Evolutionary conservation across 2,329 filamentous ascomycete species (phyloP), one percentile per base, ranked within the genome.

Genomic region (Hirsutella thompsonii): DNA sequence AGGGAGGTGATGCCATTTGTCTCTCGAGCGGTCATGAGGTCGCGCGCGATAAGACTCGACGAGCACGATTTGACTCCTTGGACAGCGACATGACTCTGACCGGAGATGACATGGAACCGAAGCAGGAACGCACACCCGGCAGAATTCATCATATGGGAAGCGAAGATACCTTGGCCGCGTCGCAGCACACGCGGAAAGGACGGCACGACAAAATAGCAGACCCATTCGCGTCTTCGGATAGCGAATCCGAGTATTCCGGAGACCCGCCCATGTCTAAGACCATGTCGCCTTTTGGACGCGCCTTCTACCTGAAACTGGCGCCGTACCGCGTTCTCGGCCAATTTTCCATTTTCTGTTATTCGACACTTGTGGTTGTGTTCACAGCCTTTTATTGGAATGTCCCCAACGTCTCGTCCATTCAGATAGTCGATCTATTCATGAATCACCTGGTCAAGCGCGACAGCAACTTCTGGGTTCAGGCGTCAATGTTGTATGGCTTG

Each of bases 381-480:
- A 66, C 64, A 4, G 56, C 62, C 0, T 56, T 70, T 37, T 73
- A 64, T 54, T 76, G 72, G 72, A 68, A 72, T 47, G 57, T 66
- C 1, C 59, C 65, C 2, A 66, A 59, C 26, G 63, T 74, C 26
- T 61, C 64, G 2, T 61, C 69, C 0, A 61, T 72, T 18, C 68
- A 73, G 49, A 49, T 72, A 36, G 57, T 68, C 33, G 57, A 65
- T 21, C 41, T 57, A 36, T 49, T 61, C 21, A 48, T 60, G 9
- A 47, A 51, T 18, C 41, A 47, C 4, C 38, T 50, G 33, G 36
- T 56, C 19, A 46, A 52, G 4, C 29, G 46, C 2, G 49, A 52
- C 16, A 46, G 55, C 1, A 45, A 41, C 8, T 37, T 51, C 13
- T 50, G 59, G 42, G 56, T 55, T 41, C 52, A 61, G 30, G 42